These are phyloP conservation scores for Cyphellophora attinorum DNA, from an alignment of 2,329 filamentous ascomycete genomes.

Conservation along the genomic window DNA sequence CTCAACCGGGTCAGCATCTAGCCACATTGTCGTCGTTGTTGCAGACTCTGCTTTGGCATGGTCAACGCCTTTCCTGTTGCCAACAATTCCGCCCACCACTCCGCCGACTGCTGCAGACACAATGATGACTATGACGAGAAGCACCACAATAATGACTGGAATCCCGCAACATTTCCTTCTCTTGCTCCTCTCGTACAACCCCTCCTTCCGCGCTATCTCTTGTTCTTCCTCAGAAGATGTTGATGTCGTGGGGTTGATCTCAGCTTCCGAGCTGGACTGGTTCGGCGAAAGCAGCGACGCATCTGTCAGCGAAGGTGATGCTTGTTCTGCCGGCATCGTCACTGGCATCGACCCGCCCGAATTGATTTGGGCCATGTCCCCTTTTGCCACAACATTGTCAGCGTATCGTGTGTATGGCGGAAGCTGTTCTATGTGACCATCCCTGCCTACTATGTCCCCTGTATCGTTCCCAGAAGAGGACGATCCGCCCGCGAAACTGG, in stretches of 20 bases:
- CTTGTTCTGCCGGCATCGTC: slow-evolving; percentile 2
- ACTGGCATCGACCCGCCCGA: slow-evolving; percentile 1
- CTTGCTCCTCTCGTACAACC: slow-evolving; percentile 32
- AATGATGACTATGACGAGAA: slow-evolving; percentile 36
- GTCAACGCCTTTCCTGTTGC: slow-evolving; percentile 25
- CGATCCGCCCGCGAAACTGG: slow-evolving; percentile 57
- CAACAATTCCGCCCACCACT: slow-evolving; percentile 44
- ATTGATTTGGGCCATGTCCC: slow-evolving; percentile 19
- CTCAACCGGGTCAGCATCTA: slow-evolving; percentile 43
- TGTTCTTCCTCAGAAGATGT: slow-evolving; percentile 16
- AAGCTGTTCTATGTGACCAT: slow-evolving; percentile 82
- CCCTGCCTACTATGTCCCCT: slow-evolving; percentile 77
- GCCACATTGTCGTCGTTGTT: slow-evolving; percentile 36
- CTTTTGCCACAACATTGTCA: slow-evolving; percentile 58
- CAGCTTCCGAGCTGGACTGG: slow-evolving; percentile 10
- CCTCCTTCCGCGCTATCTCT: slow-evolving; percentile 24
- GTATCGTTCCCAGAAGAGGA: slow-evolving; percentile 69
- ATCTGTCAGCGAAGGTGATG: slow-evolving; percentile 3
- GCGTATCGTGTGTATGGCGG: slow-evolving; percentile 89
- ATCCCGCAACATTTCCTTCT: slow-evolving; percentile 39
- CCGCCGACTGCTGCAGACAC: slow-evolving; percentile 43
- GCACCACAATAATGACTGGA: slow-evolving; percentile 41
- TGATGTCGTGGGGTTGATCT: slow-evolving; percentile 14
- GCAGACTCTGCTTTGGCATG: slow-evolving; percentile 21
- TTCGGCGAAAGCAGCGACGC: neutral